Evolutionary conservation across 352 stramenopile genomes (phyloP).

Genomic region (Phytophthora pini): DNA sequence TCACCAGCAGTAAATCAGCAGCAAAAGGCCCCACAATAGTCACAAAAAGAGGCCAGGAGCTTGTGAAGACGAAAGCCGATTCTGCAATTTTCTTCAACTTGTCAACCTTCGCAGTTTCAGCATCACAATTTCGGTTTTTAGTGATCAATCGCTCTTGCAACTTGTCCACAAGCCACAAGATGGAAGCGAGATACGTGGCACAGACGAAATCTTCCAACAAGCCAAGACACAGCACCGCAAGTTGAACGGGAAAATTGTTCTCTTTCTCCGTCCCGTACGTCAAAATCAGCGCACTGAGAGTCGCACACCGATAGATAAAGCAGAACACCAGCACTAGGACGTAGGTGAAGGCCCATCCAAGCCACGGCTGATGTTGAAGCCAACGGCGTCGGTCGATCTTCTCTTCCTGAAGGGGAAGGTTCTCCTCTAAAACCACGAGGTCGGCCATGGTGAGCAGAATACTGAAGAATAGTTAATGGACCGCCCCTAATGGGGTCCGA

Average conservation of each 20-base stretch:
- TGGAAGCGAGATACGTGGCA: slow-evolving; percentile 26
- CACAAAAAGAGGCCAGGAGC: slow-evolving; percentile 33
- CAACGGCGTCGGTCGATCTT: not conserved
- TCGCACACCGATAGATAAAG: slow-evolving; percentile 28
- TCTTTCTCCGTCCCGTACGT: slow-evolving; percentile 25
- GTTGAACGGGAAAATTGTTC: slow-evolving; percentile 11
- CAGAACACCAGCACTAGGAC: slow-evolving; percentile 32
- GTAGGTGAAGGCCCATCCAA: slow-evolving; percentile 44
- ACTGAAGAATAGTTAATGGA: slow-evolving; percentile 5
- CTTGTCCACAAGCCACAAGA: slow-evolving; percentile 25
- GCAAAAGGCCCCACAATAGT: slow-evolving; percentile 25
- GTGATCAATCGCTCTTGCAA: not conserved
- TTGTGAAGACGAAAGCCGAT: slow-evolving; percentile 19
- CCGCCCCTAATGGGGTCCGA: not conserved
- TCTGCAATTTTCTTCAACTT: no score
- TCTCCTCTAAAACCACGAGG: slow-evolving; percentile 13
- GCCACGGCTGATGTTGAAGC: slow-evolving; percentile 12
- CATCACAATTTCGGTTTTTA: not conserved
- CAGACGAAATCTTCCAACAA: slow-evolving; percentile 47
- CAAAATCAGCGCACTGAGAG: slow-evolving; percentile 32
- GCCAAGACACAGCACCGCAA: slow-evolving; percentile 28
- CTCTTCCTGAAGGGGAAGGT: not conserved
- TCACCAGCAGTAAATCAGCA: slow-evolving; percentile 43
- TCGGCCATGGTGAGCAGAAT: slow-evolving; percentile 10
- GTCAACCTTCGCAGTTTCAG: not conserved